Conservation (phyloP, 306 rosid species). For the Rubus idaeus region DNA sequence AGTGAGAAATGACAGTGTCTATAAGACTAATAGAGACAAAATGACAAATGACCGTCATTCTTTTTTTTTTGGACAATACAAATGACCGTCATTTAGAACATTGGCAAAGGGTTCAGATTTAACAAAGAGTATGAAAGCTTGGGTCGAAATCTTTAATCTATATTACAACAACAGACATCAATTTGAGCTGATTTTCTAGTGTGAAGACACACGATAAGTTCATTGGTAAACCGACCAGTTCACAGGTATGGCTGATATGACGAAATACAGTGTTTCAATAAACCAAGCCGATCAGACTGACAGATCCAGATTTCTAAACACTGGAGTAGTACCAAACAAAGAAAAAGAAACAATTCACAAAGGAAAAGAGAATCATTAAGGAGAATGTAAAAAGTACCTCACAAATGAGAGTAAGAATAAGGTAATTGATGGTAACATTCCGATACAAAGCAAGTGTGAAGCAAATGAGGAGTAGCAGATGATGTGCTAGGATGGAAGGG, state of each 20-base stretch:
- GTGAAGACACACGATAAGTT: neutral
- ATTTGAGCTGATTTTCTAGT: neutral
- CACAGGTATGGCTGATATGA: neutral
- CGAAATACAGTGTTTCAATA: no score
- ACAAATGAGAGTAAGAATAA: conserved; percentile 88
- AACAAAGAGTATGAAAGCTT: neutral
- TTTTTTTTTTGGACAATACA: no score
- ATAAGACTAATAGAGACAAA: neutral
- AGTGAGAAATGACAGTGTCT: neutral
- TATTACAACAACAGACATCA: neutral
- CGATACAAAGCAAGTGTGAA: conserved; percentile 89
- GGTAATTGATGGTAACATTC: conserved; percentile 91
- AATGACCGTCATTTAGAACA: neutral
- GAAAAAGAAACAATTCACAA: neutral
- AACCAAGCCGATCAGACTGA: neutral
- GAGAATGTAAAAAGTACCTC: conserved; percentile 52
- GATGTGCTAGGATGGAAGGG: conserved; percentile 84
- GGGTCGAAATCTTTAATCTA: neutral
- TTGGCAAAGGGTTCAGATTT: neutral
- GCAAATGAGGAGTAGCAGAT: conserved; percentile 84
- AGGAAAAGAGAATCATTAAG: conserved; percentile 2
- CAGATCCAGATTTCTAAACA: neutral
- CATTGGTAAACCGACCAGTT: neutral
- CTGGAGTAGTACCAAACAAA: neutral
- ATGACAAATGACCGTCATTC: neutral